Evolutionary conservation across 2,329 filamentous ascomycete species (phyloP), one percentile per base, ranked within the genome.

Genomic region (Tolypocladium album): DNA sequence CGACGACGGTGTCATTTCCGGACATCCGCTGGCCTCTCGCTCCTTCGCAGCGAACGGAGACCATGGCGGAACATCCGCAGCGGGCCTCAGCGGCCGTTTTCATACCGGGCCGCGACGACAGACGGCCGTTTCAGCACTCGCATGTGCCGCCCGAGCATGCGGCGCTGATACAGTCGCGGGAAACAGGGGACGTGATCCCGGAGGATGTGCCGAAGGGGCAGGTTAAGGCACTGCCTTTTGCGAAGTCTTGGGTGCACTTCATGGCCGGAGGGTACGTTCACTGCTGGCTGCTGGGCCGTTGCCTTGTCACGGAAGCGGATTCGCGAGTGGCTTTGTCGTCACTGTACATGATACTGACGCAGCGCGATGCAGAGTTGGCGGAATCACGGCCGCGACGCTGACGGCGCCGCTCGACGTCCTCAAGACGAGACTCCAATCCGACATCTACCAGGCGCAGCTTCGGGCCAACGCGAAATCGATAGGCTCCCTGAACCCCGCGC

Each of bases 321-420:
- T 20, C 2, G 31, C 12, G 47, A 12, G 7, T 13, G 27, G 4
- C 20, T 7, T n/a, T 17, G 5, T 8, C 8, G 24, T 31, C 3
- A 2, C 3, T 27, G 6, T 9, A 20, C 7, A 61, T 42, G 27
- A 57, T 55, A 55, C 64, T 71, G 57, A 66, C 59, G 63, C 47
- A 34, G 31, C 34, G 60, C 59, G 8, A 43, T 64, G 40, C 65
- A 96, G 92, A 50, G 76, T 90, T 58, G 92, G 92, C 67, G 92
- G 92, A 66, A 95, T 96, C 87, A 92, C 90, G 22, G 88, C 93
- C 13, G 90, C 93, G 31, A 87, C 89, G n/a, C 76, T 97, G n/a
- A 97, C 93, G 1, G 92, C 91, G 11, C 93, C 93, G 27, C 88
- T 97, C 61, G 93, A 97, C 70, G 92, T 97, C 39, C 82, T 97